Percentiles rank a stretch among this genome's conserved stretches.
These are phyloP conservation scores for Teratosphaeria pseudoeucalypti DNA, from an alignment of 2,329 filamentous ascomycete genomes.

Conservation along the genomic window DNA sequence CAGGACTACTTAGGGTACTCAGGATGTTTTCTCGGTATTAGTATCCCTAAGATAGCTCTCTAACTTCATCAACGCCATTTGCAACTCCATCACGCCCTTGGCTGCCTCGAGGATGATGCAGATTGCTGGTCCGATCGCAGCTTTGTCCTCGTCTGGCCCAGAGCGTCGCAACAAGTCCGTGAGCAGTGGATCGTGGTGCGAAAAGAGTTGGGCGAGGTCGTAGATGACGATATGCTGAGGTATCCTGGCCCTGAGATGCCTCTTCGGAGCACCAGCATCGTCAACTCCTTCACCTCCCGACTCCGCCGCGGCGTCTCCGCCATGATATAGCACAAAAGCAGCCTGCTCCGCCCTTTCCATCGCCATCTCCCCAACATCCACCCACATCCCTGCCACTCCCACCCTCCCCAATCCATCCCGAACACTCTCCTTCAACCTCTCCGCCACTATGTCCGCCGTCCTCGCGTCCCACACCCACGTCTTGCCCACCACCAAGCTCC, in stretches of 20 bases:
- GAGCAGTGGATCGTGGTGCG: background rate
- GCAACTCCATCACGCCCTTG: background rate
- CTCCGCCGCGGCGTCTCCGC: background rate
- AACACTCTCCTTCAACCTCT: conserved; percentile 40
- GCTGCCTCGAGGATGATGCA: background rate
- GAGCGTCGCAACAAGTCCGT: background rate
- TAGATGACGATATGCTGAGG: background rate
- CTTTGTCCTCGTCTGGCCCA: background rate
- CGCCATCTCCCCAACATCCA: background rate
- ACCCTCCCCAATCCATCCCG: conserved; percentile 37
- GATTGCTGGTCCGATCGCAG: background rate
- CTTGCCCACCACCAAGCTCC: background rate
- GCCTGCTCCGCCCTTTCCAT: background rate
- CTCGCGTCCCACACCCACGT: conserved; percentile 30
- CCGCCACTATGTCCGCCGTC: conserved; percentile 46
- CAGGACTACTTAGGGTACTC: background rate
- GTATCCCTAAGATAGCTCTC: background rate
- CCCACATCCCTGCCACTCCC: background rate
- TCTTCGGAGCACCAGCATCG: background rate
- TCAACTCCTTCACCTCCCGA: background rate
- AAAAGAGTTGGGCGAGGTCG: background rate
- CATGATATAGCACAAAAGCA: background rate
- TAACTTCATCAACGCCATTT: background rate
- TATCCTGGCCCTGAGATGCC: background rate
- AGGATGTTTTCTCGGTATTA: background rate